A percentile compares a stretch with the other conserved stretches of the same genome.
Conservation (phyloP, 2,329 filamentous ascomycete species). For the Fusarium nygamai region DNA sequence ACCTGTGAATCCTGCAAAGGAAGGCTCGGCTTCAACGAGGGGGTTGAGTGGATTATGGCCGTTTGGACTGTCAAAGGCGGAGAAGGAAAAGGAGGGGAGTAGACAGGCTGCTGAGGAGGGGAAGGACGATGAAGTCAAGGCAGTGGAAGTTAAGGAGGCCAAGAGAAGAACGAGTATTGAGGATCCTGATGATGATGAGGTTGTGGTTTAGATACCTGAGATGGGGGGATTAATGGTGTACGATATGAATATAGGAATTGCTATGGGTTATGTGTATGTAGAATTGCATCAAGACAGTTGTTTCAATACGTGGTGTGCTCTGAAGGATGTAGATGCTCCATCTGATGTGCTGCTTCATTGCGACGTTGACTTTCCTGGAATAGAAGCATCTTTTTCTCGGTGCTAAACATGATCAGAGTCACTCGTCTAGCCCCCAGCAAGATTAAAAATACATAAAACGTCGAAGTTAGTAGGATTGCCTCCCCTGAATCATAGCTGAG, state of each 20-base stretch:
- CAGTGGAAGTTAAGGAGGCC: conserved; percentile 64
- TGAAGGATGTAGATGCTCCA: too few species aligned
- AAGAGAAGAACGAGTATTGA: conserved; percentile 67
- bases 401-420: too few species aligned
- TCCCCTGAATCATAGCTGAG: conserved; percentile 1
- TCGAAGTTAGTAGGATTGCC: not conserved
- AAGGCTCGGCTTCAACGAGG: conserved; percentile 43
- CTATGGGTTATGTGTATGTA: conserved; percentile 19
- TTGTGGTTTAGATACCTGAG: conserved; percentile 50
- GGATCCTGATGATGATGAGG: conserved; percentile 65
- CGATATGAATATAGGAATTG: conserved; percentile 18
- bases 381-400: not conserved
- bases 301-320: not conserved
- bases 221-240: conserved; percentile 31
- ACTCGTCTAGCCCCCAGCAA: not conserved
- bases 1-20: conserved; percentile 61
- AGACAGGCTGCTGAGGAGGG: conserved; percentile 36
- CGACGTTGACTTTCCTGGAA: not conserved
- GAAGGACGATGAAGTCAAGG: conserved; percentile 48
- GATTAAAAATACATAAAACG: not conserved
- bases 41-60: conserved; percentile 67
- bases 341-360: not conserved
- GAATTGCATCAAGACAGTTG: conserved; percentile 20
- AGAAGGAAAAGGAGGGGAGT: conserved; percentile 43
- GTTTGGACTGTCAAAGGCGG: conserved; percentile 58